Conservation (phyloP, 2,329 filamentous ascomycete species). For the Epichloe scottii region DNA sequence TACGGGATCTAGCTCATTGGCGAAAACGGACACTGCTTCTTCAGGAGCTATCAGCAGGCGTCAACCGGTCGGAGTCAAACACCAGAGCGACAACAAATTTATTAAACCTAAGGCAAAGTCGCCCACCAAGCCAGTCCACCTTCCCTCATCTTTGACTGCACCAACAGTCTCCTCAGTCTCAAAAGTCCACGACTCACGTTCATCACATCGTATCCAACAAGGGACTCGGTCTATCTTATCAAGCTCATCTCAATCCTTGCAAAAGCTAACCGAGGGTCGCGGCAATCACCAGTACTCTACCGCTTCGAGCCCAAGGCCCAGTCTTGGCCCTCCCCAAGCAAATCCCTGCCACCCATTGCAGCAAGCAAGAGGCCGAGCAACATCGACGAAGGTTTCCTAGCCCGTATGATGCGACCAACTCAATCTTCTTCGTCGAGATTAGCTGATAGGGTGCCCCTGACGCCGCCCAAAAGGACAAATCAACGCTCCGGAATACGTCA, state of each 20-base stretch:
- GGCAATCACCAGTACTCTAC: slow-evolving; percentile 34
- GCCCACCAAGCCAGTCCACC: slow-evolving; percentile 53
- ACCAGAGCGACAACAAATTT: slow-evolving; percentile 28
- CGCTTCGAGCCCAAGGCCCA: slow-evolving; percentile 33
- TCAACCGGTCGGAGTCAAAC: slow-evolving; percentile 26
- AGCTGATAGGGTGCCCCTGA: slow-evolving; percentile 44
- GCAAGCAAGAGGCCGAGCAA: slow-evolving; percentile 31
- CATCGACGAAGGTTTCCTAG: slow-evolving; percentile 59
- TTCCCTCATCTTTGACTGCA: slow-evolving; percentile 55
- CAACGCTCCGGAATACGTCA: slow-evolving; percentile 8
- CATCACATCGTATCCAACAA: slow-evolving; percentile 16
- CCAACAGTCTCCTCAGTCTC: slow-evolving; percentile 59
- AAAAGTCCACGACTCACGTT: slow-evolving; percentile 29
- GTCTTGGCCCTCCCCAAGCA: slow-evolving; percentile 49
- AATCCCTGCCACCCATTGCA: slow-evolving; percentile 13
- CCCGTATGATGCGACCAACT: slow-evolving; percentile 73
- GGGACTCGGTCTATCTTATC: slow-evolving; percentile 22
- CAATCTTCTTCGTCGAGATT: slow-evolving; percentile 56
- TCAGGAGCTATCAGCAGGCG: slow-evolving; percentile 30
- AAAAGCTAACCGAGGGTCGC: slow-evolving; percentile 17
- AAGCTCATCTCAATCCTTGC: slow-evolving; percentile 24
- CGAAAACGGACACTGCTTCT: slow-evolving; percentile 17
- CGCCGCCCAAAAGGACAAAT: slow-evolving; percentile 33
- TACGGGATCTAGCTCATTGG: neutral
- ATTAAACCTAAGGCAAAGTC: slow-evolving; percentile 53